These are phyloP conservation scores for Haplosporangium sp. DNA, from an alignment of 371 early-diverging fungal genomes.

Conservation along the genomic window DNA sequence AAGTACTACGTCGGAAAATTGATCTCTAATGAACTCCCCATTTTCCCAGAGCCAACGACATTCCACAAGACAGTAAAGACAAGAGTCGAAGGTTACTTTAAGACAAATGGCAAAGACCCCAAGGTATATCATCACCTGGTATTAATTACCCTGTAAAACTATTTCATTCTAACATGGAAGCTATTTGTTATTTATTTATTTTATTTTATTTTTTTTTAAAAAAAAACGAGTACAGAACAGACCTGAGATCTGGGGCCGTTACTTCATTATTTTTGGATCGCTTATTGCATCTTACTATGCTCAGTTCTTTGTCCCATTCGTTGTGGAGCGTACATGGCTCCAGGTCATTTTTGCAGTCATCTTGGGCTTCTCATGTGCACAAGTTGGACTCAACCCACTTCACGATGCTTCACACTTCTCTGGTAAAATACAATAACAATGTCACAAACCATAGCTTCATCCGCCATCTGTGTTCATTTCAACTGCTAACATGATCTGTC, in stretches of 20 bases:
- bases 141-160: too few species aligned
- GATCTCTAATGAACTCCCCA: constrained; percentile 61
- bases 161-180: too few species aligned
- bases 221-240: constrained; percentile 44
- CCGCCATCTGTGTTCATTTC: too few species aligned
- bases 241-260: constrained; percentile 57
- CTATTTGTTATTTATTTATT: too few species aligned
- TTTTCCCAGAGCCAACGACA: constrained; percentile 61
- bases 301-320: constrained; percentile 57
- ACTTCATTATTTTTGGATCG: constrained; percentile 57
- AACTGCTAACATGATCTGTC: too few species aligned
- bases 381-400: constrained; percentile 65
- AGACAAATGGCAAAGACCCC: constrained; percentile 38
- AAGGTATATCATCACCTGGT: constrained; percentile 16
- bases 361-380: constrained; percentile 64
- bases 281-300: constrained; percentile 58
- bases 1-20: constrained; percentile 60
- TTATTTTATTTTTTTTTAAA: too few species aligned
- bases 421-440: constrained; percentile 22
- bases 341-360: constrained; percentile 58
- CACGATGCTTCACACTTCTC: constrained; percentile 71
- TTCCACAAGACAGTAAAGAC: constrained; percentile 59
- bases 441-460: background rate
- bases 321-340: constrained; percentile 54
- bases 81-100: constrained; percentile 51